Evolutionary conservation across 2,329 filamentous ascomycete species (phyloP), one percentile per base, ranked within the genome.

Genomic region (Aspergillus pseudonomiae): DNA sequence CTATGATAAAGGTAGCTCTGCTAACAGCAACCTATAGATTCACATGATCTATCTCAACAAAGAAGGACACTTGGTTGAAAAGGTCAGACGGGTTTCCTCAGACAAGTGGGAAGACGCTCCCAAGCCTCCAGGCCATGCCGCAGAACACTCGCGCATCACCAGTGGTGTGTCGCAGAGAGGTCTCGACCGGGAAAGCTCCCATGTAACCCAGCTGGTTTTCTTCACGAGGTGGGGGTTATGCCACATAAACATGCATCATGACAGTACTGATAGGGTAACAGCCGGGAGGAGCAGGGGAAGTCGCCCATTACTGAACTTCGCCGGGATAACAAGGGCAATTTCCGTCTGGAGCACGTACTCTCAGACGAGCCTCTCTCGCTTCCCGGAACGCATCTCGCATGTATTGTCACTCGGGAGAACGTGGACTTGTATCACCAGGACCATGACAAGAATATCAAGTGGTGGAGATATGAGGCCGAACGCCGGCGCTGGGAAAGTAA

Each of bases 21-120:
- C 28, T 52, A 32, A n/a, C 21, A 14, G 19, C 16, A 26, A 6
- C 24, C 6, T 19, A 6, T 26, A 55, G 52, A 55, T 55, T 2
- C 52, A 55, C 32, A 36, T 55, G 52, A 26, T 55, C 32, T 55
- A 55, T 39, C 21, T 55, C 32, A 55, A 55, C 34, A 55, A 55
- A n/a, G 52, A 55, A 14, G 21, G 52, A 10, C 21, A 12, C 30
- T 16, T 55, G 21, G 32, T 55, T 39, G 52, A 55, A 26, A 55
- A 36, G 12, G 52, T 55, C 32, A 39, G 52, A 52, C 28, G 52
- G 52, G 6, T 55, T 10, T 39, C 34, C 21, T n/a, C 21, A 2
- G 52, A 55, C 11, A 55, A 39, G 52, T 55, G 52, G 52, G 32
- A 55, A 28, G 52, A 55, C n/a, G 52, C 52, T 3, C 32, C 52